Evolutionary conservation across 768 basidiomycete species (phyloP).

Genomic region (Boletus coccyginus): DNA sequence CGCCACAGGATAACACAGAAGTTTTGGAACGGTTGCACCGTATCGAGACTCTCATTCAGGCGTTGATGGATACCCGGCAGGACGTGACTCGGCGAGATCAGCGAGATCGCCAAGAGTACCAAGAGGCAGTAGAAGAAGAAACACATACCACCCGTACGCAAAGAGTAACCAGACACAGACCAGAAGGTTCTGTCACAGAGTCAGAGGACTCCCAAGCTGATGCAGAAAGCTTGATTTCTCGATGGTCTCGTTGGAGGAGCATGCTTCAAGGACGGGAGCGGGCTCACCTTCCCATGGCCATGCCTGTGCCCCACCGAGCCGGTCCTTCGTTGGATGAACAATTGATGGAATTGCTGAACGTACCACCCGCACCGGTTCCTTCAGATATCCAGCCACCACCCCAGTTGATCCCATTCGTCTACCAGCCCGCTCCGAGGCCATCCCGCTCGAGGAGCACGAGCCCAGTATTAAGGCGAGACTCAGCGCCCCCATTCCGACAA

Average conservation of each 20-base stretch:
- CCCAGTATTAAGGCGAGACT: conserved; percentile 28
- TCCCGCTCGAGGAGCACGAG: conserved; percentile 42
- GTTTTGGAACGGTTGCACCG: conserved; percentile 28
- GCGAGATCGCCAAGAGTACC: neutral
- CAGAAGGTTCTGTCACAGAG: conserved; percentile 30
- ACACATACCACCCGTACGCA: conserved; percentile 13
- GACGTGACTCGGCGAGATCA: conserved; percentile 1
- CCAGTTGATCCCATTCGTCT: conserved; percentile 50
- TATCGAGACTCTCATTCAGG: conserved; percentile 25
- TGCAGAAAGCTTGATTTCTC: conserved; percentile 23
- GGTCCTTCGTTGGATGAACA: conserved; percentile 58
- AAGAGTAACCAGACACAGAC: conserved; percentile 8
- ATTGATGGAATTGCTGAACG: conserved; percentile 57
- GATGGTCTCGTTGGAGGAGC: conserved; percentile 31
- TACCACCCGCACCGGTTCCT: conserved; percentile 39
- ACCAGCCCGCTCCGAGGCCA: conserved; percentile 45
- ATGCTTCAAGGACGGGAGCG: conserved; percentile 27
- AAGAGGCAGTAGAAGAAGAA: conserved; percentile 6
- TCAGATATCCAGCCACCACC: conserved; percentile 49
- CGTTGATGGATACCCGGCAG: conserved; percentile 6
- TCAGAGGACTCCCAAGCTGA: conserved; percentile 28
- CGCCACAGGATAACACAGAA: conserved; percentile 40
- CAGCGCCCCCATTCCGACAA: conserved; percentile 29
- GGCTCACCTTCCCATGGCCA: conserved; percentile 36
- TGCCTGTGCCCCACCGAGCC: conserved; percentile 39